Percentiles rank a stretch among this genome's conserved stretches.
These are phyloP conservation scores for Venturia pyrina DNA, from an alignment of 2,329 filamentous ascomycete genomes.

Conservation along the genomic window DNA sequence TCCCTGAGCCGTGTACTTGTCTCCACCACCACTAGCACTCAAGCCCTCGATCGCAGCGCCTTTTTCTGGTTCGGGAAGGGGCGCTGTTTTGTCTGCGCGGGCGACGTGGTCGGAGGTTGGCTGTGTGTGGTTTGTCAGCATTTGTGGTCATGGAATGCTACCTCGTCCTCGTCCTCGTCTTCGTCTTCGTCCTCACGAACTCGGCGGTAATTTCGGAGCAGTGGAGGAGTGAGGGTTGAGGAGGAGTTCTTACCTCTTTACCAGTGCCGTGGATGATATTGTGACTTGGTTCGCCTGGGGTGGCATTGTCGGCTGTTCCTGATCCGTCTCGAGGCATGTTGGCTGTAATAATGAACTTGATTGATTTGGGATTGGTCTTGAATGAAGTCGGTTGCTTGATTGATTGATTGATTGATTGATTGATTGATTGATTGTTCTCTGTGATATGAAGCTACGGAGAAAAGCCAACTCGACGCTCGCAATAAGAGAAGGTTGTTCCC, in stretches of 20 bases:
- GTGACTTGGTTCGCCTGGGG: conserved; percentile 2
- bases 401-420: too few relatives aligned
- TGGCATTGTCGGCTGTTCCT: conserved; percentile 8
- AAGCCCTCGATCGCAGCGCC: conserved; percentile 32
- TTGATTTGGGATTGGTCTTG: background rate
- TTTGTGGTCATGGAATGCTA: too few relatives aligned
- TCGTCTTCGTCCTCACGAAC: too few relatives aligned
- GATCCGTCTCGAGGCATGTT: conserved; percentile 13
- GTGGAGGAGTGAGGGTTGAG: background rate
- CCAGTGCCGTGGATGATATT: conserved; percentile 12
- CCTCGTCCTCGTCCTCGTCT: too few relatives aligned
- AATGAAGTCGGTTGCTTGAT: too few relatives aligned
- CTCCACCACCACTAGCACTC: conserved; percentile 36
- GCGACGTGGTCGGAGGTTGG: conserved; percentile 25
- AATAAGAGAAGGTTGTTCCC: background rate
- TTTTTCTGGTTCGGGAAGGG: conserved; percentile 37
- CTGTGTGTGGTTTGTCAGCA: conserved; percentile 7
- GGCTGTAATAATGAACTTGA: background rate
- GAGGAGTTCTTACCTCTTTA: conserved; percentile 8
- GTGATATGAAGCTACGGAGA: background rate
- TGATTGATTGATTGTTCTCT: background rate
- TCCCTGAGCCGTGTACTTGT: conserved; percentile 31
- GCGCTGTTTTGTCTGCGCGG: conserved; percentile 42
- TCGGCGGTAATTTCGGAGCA: too few relatives aligned
- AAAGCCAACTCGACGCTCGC: background rate